Conservation (phyloP, 257 asterid species). For the Penstemon davidsonii region DNA sequence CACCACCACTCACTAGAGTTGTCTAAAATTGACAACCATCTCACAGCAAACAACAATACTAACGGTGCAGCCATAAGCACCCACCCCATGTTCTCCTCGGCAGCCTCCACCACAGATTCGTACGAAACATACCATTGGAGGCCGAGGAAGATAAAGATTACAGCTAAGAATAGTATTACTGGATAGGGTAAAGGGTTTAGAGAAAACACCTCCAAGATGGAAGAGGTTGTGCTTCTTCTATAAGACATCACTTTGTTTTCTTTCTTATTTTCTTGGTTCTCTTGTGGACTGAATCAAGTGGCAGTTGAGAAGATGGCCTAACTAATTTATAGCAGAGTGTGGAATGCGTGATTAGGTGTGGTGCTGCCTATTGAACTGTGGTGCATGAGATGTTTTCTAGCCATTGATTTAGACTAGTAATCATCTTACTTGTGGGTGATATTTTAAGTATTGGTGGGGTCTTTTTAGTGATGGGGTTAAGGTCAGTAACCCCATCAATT, state of each 20-base stretch:
- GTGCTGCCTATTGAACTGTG: conserved; percentile 4
- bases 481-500: not conserved
- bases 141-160: conserved; percentile 68
- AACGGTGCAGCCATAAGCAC: conserved; percentile 62
- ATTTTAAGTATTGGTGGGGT: not conserved
- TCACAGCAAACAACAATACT: conserved; percentile 52
- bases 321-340: conserved; percentile 29
- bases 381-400: not conserved
- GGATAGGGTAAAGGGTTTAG: conserved; percentile 75
- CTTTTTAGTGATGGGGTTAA: not conserved
- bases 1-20: conserved; percentile 33
- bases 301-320: conserved; percentile 40
- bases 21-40: conserved; percentile 52
- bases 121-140: conserved; percentile 77
- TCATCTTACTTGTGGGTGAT: not conserved
- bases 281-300: conserved; percentile 32
- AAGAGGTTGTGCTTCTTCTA: conserved; percentile 49
- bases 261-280: not conserved
- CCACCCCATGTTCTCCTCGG: conserved; percentile 85
- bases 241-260: conserved; percentile 31
- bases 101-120: conserved; percentile 66
- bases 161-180: conserved; percentile 62
- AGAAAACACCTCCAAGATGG: conserved; percentile 52
- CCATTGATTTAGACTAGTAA: conserved; percentile 3
- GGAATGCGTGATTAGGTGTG: conserved; percentile 17